Evolutionary conservation across 2,329 filamentous ascomycete species (phyloP), one percentile per base, ranked within the genome.

Genomic region (Ophiostoma sp.): DNA sequence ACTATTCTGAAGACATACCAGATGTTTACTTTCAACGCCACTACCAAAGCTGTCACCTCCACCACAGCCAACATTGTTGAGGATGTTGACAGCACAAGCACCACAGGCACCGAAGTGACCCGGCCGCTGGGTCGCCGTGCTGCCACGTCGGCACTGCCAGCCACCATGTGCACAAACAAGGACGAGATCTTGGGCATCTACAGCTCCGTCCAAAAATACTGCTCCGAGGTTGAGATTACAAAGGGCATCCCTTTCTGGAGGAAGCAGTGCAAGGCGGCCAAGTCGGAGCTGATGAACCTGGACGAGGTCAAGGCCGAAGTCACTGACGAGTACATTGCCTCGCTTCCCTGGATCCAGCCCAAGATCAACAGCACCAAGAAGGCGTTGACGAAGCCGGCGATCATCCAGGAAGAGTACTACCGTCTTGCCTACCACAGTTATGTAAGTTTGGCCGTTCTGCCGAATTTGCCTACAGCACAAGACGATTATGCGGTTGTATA

Each of bases 261-360:
- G 63, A 64, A 47, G 63, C 42, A 64, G 63, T 64, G 63, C 63
- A 64, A 64, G 63, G 12, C n/a, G 14, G 27, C 27, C 63, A 64
- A 64, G 41, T 44, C 12, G 41, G 9, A 18, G 63, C 63, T 64
- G 42, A 64, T 64, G 63, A 27, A 8, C 42, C 63, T 64, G n/a
- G 42, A 44, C 41, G 63, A 36, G 18, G 5, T 64, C 63, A 47
- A 64, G 63, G 9, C 41, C n/a, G 63, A 64, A 18, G 63, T 16
- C 7, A 64, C 63, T 4, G n/a, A 11, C 63, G 63, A 64, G 42
- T 42, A 27, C 16, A 64, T 64, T 64, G 63, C 63, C 1, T 47
- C 42, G 41, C 63, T 64, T 41, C 63, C 63, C 8, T 64, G 63
- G 63, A 64, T 64, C 63, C 45, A 12, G 18, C 63, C 63, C 4